A percentile compares a stretch with the other conserved stretches of the same genome.
Conservation (phyloP, 257 asterid species). For the Solanum peruvianum region DNA sequence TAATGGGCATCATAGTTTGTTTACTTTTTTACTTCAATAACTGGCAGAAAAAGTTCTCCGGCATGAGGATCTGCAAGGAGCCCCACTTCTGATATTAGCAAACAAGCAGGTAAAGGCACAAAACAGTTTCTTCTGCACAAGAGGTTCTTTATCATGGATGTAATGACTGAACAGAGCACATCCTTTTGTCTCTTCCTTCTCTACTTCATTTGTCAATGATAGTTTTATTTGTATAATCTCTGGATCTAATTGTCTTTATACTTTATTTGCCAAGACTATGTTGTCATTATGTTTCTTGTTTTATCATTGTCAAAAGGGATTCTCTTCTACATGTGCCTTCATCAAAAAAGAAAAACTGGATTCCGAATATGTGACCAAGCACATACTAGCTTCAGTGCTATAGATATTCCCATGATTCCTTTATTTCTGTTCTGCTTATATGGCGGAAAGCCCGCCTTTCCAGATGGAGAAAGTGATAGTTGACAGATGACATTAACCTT, state of each 20-base stretch:
- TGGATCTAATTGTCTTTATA: neutral
- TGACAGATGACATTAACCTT: too few relatives aligned
- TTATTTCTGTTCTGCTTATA: neutral
- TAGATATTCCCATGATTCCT: neutral
- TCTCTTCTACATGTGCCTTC: neutral
- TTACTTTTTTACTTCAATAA: neutral
- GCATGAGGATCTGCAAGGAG: constrained; percentile 86
- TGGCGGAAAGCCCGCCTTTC: neutral
- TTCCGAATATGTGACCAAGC: neutral
- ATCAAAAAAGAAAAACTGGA: neutral
- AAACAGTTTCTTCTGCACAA: neutral
- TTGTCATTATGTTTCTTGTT: neutral
- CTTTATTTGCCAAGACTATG: neutral
- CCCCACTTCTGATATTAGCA: constrained; percentile 72
- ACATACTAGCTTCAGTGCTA: too few relatives aligned
- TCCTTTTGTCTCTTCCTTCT: neutral
- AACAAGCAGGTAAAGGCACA: constrained; percentile 59
- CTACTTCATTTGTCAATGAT: neutral
- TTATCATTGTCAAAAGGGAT: neutral
- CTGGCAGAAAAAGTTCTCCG: constrained; percentile 70
- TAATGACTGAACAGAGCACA: neutral
- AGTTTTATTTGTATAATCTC: neutral
- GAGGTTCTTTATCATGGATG: neutral
- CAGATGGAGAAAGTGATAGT: neutral
- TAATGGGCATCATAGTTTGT: neutral